Base-by-base conservation (phyloP, 306 rosid genomes). In the Morella rubra region DNA sequence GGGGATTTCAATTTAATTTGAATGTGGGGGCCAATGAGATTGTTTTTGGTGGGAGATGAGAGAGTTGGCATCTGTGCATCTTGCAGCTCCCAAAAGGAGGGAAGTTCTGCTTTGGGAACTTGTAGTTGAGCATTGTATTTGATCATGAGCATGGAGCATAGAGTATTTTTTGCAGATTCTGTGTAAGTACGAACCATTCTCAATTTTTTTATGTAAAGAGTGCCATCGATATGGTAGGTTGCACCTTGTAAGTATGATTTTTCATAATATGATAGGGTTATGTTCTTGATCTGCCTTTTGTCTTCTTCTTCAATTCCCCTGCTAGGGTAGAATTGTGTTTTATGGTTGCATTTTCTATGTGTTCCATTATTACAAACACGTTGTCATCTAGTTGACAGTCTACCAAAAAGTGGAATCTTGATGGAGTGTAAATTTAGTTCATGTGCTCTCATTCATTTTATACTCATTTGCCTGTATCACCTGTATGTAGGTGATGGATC, bases 401-500 rank as follows among this genome's bases (percentile, higher is more conserved):
- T 64, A 64, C 18, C 8, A 37, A 61, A 13, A 18, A 61, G 44
- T n/a, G 15, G 67, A n/a, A 27, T 32, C 18, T 61, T 61, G 68
- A 61, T 61, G 44, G 5, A 7, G 27, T 8, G 18, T 61, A 15
- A 52, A 52, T 16, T 46, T 46, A 27, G 65, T 37, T 69, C 6
- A 70, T 77, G 14, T 3, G 45, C 32, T 19, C 11, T 37, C 45
- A 2, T 41, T 32, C 6, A 40, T 3, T 77, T 53, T 45, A 44
- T 67, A 53, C 81, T 79, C 76, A 76, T 47, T 44, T 74, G 69
- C 73, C 55, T 46, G 6, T 72, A 8, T 74, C 52, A 52, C 73
- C 37, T 73, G 71, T 75, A 73, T 88, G 75, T 86, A 96, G 99
- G 91, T 84, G 98, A 96, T 71, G 99, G 96, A 13, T 84, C 94